phyloP scores from a whole-genome alignment of 2,329 filamentous ascomycete genomes.

The Amauroascus niger region DNA sequence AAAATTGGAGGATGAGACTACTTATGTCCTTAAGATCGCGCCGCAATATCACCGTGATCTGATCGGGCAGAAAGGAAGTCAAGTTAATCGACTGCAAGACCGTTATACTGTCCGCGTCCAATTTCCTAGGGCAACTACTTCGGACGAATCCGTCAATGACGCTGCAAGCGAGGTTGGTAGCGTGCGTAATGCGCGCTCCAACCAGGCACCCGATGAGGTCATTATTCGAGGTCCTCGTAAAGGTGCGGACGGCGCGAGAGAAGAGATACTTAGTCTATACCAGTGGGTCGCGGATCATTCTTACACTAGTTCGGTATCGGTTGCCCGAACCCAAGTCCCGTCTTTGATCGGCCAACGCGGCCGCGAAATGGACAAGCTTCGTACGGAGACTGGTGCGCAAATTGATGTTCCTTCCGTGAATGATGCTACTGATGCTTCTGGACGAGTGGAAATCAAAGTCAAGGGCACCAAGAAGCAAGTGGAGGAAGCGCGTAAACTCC shows the following conservation, averaged over 20 bases:
- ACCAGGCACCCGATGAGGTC: conserved; percentile 80
- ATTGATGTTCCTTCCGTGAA: conserved; percentile 82
- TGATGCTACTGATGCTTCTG: conserved; percentile 55
- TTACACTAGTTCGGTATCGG: conserved; percentile 64
- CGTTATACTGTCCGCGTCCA: conserved; percentile 92
- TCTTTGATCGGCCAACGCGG: conserved; percentile 87
- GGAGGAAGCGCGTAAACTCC: conserved; percentile 77
- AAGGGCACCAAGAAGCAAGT: conserved; percentile 90
- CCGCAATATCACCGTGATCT: conserved; percentile 90
- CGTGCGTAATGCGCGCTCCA: conserved; percentile 50
- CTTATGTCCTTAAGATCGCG: conserved; percentile 77
- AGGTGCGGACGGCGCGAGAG: conserved; percentile 82
- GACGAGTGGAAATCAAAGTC: conserved; percentile 74
- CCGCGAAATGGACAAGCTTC: conserved; percentile 79
- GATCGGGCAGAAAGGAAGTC: conserved; percentile 76
- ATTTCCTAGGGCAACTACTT: conserved; percentile 67
- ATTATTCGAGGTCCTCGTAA: conserved; percentile 83
- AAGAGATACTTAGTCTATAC: conserved; percentile 79
- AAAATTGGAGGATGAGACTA: conserved; percentile 83
- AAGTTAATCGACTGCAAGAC: conserved; percentile 85
- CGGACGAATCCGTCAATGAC: conserved; percentile 63
- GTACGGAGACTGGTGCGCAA: conserved; percentile 71
- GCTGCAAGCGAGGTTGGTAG: conserved; percentile 56
- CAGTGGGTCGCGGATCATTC: conserved; percentile 88
- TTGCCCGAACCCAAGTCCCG: conserved; percentile 87